These are phyloP conservation scores for Salix exigua DNA, from an alignment of 345 rosid genomes.

Conservation along the genomic window DNA sequence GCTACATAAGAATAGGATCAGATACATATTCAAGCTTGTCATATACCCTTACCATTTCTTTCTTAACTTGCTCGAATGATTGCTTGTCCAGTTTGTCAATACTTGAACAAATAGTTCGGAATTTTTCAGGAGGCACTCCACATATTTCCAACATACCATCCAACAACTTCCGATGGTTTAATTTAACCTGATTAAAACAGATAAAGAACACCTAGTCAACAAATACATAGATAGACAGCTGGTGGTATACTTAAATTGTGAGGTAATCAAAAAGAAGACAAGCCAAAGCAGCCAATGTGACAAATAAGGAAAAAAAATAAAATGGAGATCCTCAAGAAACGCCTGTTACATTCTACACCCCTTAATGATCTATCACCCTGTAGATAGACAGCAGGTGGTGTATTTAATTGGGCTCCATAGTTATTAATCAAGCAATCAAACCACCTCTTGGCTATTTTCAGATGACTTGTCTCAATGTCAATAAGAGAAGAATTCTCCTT, in stretches of 20 bases:
- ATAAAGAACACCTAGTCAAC: neutral
- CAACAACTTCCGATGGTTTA: conserved; percentile 83
- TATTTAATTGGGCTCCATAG: too few relatives aligned
- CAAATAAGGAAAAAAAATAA: too few relatives aligned
- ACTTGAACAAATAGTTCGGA: conserved; percentile 90
- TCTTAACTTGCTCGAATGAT: conserved; percentile 76
- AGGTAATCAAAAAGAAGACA: too few relatives aligned
- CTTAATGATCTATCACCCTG: too few relatives aligned
- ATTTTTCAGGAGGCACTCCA: conserved; percentile 87
- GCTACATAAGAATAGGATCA: neutral
- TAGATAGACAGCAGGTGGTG: too few relatives aligned
- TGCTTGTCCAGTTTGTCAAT: conserved; percentile 91
- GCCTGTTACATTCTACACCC: too few relatives aligned
- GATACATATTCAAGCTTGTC: neutral
- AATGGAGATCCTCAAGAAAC: too few relatives aligned
- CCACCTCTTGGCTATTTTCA: too few relatives aligned
- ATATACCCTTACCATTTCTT: conserved; percentile 65
- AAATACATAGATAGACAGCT: neutral
- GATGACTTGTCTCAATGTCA: too few relatives aligned
- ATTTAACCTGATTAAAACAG: conserved; percentile 49
- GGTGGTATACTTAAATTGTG: too few relatives aligned
- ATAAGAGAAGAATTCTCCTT: too few relatives aligned
- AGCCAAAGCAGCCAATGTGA: neutral
- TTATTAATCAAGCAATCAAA: too few relatives aligned
- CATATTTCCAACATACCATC: conserved; percentile 97